Conservation (phyloP, 1,284 basidiomycete species). For the Vanrija sp. region DNA sequence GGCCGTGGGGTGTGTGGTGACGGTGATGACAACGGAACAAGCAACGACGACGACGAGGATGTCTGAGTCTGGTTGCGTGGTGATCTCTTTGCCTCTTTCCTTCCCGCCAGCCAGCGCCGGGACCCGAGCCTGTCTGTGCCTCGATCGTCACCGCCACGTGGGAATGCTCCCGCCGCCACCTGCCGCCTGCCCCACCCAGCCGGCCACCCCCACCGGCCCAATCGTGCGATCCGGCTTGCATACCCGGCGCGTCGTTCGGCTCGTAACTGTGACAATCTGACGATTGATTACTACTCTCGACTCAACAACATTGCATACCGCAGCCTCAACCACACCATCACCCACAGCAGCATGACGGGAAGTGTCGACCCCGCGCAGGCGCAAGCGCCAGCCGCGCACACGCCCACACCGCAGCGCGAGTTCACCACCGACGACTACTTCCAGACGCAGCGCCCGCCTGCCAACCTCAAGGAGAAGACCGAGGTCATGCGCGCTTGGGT, state of each 20-base stretch:
- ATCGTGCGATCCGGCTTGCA: background rate
- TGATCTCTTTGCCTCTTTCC: too few species aligned
- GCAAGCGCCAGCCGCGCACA: background rate
- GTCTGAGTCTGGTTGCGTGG: too few species aligned
- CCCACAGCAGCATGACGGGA: background rate
- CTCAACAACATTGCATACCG: background rate
- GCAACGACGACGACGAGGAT: too few species aligned
- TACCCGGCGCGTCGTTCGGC: background rate
- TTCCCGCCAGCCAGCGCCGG: too few species aligned
- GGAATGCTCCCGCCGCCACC: too few species aligned
- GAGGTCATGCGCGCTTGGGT: constrained; percentile 66
- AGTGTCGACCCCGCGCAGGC: too few species aligned
- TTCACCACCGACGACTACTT: constrained; percentile 87
- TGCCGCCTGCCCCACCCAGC: too few species aligned
- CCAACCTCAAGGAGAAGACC: constrained; percentile 64
- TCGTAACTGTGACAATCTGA: background rate
- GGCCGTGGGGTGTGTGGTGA: too few species aligned
- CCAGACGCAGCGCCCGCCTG: constrained; percentile 71
- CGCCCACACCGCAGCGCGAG: constrained; percentile 4
- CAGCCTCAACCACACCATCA: background rate
- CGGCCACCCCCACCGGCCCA: background rate
- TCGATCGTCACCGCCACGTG: too few species aligned
- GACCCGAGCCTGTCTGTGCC: too few species aligned
- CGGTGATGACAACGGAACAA: too few species aligned
- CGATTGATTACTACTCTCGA: background rate